A percentile compares a stretch with the other conserved stretches of the same genome.
Evolutionary conservation across 352 stramenopile genomes (phyloP).

Genomic region (Phytophthora constricta): DNA sequence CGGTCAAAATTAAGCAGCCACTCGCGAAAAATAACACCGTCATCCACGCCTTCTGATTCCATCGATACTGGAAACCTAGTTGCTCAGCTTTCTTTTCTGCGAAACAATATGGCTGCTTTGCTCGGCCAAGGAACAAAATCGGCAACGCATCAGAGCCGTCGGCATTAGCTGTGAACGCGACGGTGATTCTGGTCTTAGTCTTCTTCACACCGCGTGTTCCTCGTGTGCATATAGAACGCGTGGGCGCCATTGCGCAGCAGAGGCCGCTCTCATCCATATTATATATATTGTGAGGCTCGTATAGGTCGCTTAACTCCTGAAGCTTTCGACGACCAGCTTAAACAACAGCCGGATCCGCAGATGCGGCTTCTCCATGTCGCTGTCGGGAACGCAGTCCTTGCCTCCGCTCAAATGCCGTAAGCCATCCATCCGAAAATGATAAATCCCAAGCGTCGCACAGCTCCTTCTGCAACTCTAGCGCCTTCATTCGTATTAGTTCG

Average conservation of each 20-base stretch:
- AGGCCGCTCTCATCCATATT: not conserved
- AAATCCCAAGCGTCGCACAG: too few relatives aligned
- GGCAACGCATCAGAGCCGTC: not conserved
- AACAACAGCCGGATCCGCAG: not conserved
- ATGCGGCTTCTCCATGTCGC: not conserved
- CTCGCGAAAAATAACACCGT: constrained; percentile 7
- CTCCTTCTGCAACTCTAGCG: too few relatives aligned
- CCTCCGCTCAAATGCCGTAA: too few relatives aligned
- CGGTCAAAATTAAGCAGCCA: constrained; percentile 11
- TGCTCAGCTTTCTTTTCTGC: not conserved
- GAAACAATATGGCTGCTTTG: constrained; percentile 10
- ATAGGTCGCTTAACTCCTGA: not conserved
- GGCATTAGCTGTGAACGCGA: not conserved
- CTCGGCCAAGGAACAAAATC: constrained; percentile 2
- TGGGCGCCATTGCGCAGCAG: not conserved
- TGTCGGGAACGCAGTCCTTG: not conserved
- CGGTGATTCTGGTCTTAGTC: not conserved
- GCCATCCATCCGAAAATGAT: too few relatives aligned
- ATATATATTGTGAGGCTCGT: not conserved
- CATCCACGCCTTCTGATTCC: constrained; percentile 21
- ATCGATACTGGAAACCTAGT: constrained; percentile 11
- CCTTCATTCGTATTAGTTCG: too few relatives aligned
- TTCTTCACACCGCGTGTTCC: not conserved
- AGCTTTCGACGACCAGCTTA: not conserved
- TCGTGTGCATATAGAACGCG: not conserved